A percentile compares a stretch with the other conserved stretches of the same genome.
These are phyloP conservation scores for Aureobasidium leucospermi DNA, from an alignment of 2,329 filamentous ascomycete genomes.

Conservation along the genomic window DNA sequence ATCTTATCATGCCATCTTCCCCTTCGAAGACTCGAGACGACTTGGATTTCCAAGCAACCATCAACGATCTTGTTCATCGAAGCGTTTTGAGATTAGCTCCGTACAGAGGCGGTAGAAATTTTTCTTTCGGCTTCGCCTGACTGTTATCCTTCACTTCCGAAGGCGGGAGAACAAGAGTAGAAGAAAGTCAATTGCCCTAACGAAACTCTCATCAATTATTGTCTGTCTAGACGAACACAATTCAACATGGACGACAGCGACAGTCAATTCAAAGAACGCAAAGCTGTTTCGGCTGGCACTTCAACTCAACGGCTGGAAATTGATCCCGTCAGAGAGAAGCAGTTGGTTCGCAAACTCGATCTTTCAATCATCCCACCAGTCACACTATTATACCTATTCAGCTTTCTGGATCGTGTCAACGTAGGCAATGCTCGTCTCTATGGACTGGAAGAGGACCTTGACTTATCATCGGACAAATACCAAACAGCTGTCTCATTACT, in stretches of 20 bases:
- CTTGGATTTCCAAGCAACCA: slow-evolving; percentile 4
- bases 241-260: neutral
- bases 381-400: slow-evolving; percentile 65
- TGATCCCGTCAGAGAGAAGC: slow-evolving; percentile 19
- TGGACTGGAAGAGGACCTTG: slow-evolving; percentile 55
- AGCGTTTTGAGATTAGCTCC: slow-evolving; percentile 6
- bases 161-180: neutral
- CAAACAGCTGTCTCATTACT: slow-evolving; percentile 46
- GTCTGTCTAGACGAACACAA: neutral
- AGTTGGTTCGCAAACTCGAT: slow-evolving; percentile 59
- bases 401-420: slow-evolving; percentile 58
- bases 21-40: neutral
- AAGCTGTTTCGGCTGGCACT: neutral
- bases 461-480: slow-evolving; percentile 57
- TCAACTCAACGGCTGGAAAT: neutral
- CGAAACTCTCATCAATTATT: neutral
- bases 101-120: neutral
- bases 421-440: slow-evolving; percentile 59
- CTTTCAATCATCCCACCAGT: slow-evolving; percentile 58
- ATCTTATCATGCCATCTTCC: neutral
- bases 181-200: slow-evolving; percentile 6
- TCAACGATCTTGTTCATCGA: neutral
- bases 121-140: neutral
- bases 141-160: neutral
- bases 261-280: neutral